Evolutionary conservation across 805 yeast species (phyloP), one percentile per base, ranked within the genome.

Genomic region (Cyberlindnera petersonii): DNA sequence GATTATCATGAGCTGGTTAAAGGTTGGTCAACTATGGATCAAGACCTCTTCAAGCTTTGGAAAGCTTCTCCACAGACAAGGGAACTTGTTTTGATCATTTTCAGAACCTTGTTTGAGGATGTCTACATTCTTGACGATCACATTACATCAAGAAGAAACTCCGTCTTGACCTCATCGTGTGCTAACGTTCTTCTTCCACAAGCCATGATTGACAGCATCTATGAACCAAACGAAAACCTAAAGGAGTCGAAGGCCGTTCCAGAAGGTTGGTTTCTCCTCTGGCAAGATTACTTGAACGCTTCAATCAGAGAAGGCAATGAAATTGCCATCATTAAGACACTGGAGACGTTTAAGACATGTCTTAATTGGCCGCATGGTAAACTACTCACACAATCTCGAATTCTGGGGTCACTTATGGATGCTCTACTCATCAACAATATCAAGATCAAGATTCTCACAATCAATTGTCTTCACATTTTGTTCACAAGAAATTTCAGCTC

Each of bases 11-110:
- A 78, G 37, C 62, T 73, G 23, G 47, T 65, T 9, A 77, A 74
- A 43, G 84, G 95, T 16, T 93, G 98, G 98, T 68, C 70, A 2
- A 74, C 82, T 15, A 88, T 93, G 96, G 98, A 93, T 54, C 64
- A 70, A 13, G 82, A 82, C 49, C 66, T 93, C 29, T 72, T 79
- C 49, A 72, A 74, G 35, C 64, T 93, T 47, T 93, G 98, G 98
- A 69, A 73, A 40, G 66, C 64, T 43, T 75, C 74, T 37, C 61
- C 69, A 14, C 72, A 76, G 18, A 72, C 89, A 4, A 70, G 95
- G 46, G 96, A 88, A 55, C 65, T 93, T 34, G 70, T 89, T 3
- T 65, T 91, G 18, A 77, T 84, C 33, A 83, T 93, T 6, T 75
- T 86, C 48, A 69, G 96, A 54, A 87, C 94, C 4, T 63, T 93